Evolutionary conservation across 2,329 filamentous ascomycete genomes (phyloP).

Genomic region (Phialocephala sp.): DNA sequence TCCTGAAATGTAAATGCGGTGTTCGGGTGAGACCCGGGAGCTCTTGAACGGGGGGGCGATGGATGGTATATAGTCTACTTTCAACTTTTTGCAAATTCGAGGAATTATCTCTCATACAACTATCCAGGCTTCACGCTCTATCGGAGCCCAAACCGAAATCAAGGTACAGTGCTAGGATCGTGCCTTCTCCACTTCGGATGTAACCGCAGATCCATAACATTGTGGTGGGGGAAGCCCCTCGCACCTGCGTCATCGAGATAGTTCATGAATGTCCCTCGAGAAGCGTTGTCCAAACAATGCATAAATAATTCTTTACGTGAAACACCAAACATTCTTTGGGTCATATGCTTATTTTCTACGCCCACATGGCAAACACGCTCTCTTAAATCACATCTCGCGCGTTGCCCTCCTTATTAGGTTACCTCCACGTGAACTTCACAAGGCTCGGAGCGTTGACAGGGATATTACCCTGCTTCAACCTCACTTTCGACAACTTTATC

Average conservation of each 20-base stretch:
- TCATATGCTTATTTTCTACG: neutral
- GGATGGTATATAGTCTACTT: constrained; percentile 7
- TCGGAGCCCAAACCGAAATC: neutral
- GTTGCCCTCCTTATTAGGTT: constrained; percentile 12
- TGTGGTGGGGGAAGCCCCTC: constrained; percentile 13
- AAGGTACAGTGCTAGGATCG: constrained; percentile 16
- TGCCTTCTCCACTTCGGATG: constrained; percentile 17
- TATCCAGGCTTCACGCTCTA: too few species aligned
- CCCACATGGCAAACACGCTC: neutral
- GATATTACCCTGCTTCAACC: constrained; percentile 29
- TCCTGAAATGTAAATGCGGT: neutral
- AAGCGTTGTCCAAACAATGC: constrained; percentile 17
- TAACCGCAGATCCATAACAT: constrained; percentile 9
- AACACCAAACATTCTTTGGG: constrained; percentile 23
- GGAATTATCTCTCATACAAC: neutral
- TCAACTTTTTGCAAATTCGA: neutral
- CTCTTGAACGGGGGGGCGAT: neutral
- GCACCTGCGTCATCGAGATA: constrained; percentile 29
- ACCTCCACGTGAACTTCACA: constrained; percentile 15
- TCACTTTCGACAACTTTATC: constrained; percentile 6
- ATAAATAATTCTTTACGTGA: constrained; percentile 7
- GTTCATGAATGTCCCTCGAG: neutral
- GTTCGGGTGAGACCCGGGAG: neutral
- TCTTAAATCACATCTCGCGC: neutral
- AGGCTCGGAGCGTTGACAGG: constrained; percentile 22